Conservation (phyloP, 2,329 filamentous ascomycete genomes). For the Xylaria sp. region DNA sequence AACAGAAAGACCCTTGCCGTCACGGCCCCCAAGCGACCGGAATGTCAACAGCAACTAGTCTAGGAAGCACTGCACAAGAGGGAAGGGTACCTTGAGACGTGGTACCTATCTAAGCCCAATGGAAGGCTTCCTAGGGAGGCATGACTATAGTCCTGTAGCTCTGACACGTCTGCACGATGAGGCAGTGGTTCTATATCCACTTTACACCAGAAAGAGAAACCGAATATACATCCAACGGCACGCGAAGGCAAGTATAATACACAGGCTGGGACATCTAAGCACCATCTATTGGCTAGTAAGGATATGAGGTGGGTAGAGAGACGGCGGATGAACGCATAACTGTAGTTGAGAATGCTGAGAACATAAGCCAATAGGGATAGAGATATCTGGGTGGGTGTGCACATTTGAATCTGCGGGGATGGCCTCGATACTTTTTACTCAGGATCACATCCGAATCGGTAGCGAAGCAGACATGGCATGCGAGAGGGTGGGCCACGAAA, state of each 20-base stretch:
- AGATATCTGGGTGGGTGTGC: constrained; percentile 49
- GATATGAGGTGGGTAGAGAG: constrained; percentile 58
- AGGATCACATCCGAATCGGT: constrained; percentile 51
- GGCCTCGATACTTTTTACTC: constrained; percentile 43
- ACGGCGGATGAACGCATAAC: constrained; percentile 64
- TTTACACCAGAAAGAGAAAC: constrained; percentile 29
- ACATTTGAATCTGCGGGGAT: constrained; percentile 49
- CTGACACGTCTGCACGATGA: constrained; percentile 25
- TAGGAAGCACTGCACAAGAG: constrained; percentile 39
- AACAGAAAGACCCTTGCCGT: constrained; percentile 50
- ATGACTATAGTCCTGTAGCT: constrained; percentile 30
- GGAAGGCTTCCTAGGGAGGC: constrained; percentile 24
- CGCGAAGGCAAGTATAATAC: constrained; percentile 52
- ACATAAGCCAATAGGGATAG: constrained; percentile 55
- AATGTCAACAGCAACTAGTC: constrained; percentile 43
- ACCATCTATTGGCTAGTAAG: constrained; percentile 57
- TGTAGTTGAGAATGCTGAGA: constrained; percentile 57
- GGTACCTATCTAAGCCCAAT: constrained; percentile 26
- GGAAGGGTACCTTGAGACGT: constrained; percentile 27
- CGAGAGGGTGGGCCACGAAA: constrained; percentile 46
- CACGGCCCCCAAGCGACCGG: constrained; percentile 48
- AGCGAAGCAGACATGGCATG: constrained; percentile 48
- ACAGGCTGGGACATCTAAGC: constrained; percentile 55
- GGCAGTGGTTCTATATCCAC: constrained; percentile 35
- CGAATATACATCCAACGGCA: constrained; percentile 44